Conservation (phyloP, 805 yeast genomes). For the Suhomyces sp. region DNA sequence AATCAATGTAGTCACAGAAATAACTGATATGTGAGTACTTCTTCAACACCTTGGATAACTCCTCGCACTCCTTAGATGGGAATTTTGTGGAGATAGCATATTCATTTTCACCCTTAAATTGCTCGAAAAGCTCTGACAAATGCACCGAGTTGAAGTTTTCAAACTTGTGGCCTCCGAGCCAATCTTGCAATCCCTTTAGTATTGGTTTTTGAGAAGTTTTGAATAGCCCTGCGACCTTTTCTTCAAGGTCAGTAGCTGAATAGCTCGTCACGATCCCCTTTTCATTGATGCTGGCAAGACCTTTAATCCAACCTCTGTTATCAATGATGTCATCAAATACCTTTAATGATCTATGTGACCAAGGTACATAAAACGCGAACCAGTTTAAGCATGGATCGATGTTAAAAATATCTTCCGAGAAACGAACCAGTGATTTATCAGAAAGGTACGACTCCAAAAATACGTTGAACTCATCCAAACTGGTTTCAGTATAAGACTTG, state of each 20-base stretch:
- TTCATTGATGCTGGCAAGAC: not conserved
- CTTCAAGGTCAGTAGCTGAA: not conserved
- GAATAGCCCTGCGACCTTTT: not conserved
- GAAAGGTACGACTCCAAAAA: slow-evolving; percentile 5
- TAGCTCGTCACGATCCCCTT: not conserved
- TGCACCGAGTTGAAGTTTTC: slow-evolving; percentile 1
- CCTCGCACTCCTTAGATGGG: not conserved
- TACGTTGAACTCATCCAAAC: slow-evolving; percentile 12
- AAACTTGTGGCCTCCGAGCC: slow-evolving; percentile 3
- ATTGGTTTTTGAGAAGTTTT: not conserved
- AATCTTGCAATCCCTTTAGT: not conserved
- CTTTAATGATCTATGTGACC: slow-evolving; percentile 3
- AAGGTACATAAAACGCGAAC: slow-evolving; percentile 5
- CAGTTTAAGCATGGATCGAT: not conserved
- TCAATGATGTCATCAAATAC: slow-evolving; percentile 9
- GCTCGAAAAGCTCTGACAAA: not conserved
- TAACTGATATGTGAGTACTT: not conserved
- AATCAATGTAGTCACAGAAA: slow-evolving; percentile 1
- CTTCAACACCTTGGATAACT: not conserved
- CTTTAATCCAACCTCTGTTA: slow-evolving; percentile 4
- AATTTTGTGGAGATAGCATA: not conserved
- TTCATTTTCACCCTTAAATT: not conserved
- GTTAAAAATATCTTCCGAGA: not conserved
- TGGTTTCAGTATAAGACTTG: slow-evolving; percentile 6
- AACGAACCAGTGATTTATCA: not conserved